Evolutionary conservation across 768 basidiomycete genomes (phyloP).

Genomic region (Trametes villosa): DNA sequence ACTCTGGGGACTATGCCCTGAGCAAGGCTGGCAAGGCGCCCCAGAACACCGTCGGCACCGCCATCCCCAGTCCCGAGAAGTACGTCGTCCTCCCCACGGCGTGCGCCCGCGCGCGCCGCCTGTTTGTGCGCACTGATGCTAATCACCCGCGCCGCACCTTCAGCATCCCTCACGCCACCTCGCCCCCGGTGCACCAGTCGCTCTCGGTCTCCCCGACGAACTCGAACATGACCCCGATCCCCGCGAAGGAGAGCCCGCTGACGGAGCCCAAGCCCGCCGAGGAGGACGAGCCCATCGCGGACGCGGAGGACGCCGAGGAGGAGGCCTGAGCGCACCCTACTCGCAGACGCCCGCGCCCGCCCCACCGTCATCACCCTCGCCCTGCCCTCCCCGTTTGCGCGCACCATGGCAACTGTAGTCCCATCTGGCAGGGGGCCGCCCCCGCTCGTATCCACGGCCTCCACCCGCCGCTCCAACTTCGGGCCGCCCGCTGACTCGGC

Average conservation of each 20-base stretch:
- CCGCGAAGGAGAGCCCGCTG: conserved; percentile 62
- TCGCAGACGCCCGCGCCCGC: conserved; percentile 2
- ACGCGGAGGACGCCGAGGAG: conserved; percentile 28
- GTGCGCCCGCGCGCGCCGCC: background rate
- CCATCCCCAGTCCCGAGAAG: conserved; percentile 98
- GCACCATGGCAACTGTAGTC: background rate
- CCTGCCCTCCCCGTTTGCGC: background rate
- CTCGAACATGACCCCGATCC: conserved; percentile 44
- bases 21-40: conserved; percentile 94
- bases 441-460: background rate
- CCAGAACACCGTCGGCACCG: conserved; percentile 88
- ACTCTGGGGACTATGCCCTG: conserved; percentile 97
- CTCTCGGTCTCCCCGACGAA: conserved; percentile 80
- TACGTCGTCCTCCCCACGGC: conserved; percentile 44
- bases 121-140: background rate
- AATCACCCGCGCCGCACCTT: background rate
- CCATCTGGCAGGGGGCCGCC: background rate
- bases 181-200: conserved; percentile 51
- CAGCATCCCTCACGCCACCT: conserved; percentile 91
- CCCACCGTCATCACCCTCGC: background rate
- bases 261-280: conserved; percentile 24
- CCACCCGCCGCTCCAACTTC: background rate
- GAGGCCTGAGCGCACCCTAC: background rate
- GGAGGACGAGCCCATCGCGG: conserved; percentile 25
- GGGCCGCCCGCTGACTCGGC: background rate